Conservation (phyloP, 495 filamentous ascomycete species). For the Pyrenula massariospora region DNA sequence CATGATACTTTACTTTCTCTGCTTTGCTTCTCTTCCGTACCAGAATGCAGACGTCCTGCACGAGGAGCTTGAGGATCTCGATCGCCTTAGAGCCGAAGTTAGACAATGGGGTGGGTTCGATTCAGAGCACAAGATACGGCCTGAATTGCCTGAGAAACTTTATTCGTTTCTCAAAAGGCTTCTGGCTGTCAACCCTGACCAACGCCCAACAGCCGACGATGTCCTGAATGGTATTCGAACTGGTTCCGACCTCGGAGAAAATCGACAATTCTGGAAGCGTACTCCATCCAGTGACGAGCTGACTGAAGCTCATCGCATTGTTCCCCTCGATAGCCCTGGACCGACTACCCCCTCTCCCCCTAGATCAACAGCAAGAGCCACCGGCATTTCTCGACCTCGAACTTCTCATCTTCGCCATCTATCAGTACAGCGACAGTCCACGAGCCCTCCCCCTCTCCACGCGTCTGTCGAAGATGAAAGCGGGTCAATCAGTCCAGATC, state of each 20-base stretch:
- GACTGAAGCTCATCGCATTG: constrained; percentile 46
- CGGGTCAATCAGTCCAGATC: constrained; percentile 17
- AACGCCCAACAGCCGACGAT: constrained; percentile 76
- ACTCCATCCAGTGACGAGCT: constrained; percentile 34
- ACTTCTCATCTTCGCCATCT: constrained; percentile 11
- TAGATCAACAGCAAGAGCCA: constrained; percentile 1
- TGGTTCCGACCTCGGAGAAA: constrained; percentile 50
- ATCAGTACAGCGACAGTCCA: constrained; percentile 8
- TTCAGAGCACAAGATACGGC: constrained; percentile 48
- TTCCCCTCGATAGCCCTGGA: constrained; percentile 37
- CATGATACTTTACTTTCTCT: constrained; percentile 97
- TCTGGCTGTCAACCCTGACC: constrained; percentile 62
- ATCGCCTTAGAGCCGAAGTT: constrained; percentile 77
- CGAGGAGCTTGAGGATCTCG: constrained; percentile 87
- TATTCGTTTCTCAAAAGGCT: constrained; percentile 75
- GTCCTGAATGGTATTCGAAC: constrained; percentile 72
- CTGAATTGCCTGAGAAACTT: constrained; percentile 76
- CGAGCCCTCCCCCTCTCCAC: constrained; percentile 10
- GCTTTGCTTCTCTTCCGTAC: constrained; percentile 86
- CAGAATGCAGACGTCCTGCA: constrained; percentile 67
- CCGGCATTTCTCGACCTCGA: constrained; percentile 15
- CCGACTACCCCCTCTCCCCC: constrained; percentile 9
- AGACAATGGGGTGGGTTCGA: constrained; percentile 79
- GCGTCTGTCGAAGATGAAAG: constrained; percentile 11
- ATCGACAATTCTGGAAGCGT: constrained; percentile 31